Conservation (phyloP, 2,329 filamentous ascomycete species). For the Simplicillium sp. region DNA sequence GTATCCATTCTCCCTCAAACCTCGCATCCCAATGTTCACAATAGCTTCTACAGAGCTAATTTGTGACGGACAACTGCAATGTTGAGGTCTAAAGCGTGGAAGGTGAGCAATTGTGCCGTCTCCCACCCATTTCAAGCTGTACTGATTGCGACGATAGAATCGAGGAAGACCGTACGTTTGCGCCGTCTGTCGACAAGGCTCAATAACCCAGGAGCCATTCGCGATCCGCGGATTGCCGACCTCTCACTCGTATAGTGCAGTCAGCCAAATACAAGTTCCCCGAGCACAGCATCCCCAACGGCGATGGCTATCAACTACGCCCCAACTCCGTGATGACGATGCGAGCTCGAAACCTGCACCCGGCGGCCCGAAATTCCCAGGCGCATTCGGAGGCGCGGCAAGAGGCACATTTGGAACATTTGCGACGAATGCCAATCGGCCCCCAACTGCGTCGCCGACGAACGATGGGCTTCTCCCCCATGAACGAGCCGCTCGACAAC, state of each 20-base stretch:
- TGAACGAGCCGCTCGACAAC: slow-evolving; percentile 24
- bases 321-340: slow-evolving; percentile 10
- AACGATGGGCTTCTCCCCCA: slow-evolving; percentile 24
- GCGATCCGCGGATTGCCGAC: too few relatives aligned
- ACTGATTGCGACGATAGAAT: too few relatives aligned
- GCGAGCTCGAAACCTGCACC: slow-evolving; percentile 6
- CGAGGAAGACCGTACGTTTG: slow-evolving; percentile 15
- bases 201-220: too few relatives aligned
- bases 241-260: too few relatives aligned
- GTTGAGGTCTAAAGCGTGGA: slow-evolving; percentile 31
- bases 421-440: slow-evolving; percentile 9
- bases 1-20: too few relatives aligned
- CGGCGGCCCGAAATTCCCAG: slow-evolving; percentile 10
- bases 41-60: slow-evolving; percentile 7
- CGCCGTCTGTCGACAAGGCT: slow-evolving; percentile 23
- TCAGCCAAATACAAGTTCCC: too few relatives aligned
- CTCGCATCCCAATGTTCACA: neutral
- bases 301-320: slow-evolving; percentile 19
- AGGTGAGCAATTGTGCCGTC: slow-evolving; percentile 18
- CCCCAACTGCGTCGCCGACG: slow-evolving; percentile 1
- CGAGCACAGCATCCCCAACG: too few relatives aligned
- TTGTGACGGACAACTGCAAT: slow-evolving; percentile 18
- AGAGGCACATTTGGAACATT: slow-evolving; percentile 12
- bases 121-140: neutral
- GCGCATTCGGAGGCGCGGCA: slow-evolving; percentile 11